Conservation (phyloP, 2,329 filamentous ascomycete genomes). For the Lithohypha guttulata region DNA sequence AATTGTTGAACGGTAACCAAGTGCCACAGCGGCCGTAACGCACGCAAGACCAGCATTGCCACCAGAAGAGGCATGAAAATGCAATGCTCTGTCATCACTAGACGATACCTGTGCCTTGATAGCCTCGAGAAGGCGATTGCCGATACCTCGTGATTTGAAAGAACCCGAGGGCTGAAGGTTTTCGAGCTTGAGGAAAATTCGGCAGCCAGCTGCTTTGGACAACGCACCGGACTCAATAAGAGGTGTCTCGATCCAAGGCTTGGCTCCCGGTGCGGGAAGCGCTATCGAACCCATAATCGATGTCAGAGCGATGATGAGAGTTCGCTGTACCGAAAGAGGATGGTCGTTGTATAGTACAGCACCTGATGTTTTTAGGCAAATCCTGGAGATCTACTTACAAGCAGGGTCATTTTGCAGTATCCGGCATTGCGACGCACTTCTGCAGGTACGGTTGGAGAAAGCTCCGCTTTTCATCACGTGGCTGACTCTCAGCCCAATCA, state of each 20-base stretch:
- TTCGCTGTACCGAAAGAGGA: no score
- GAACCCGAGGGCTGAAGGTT: constrained; percentile 73
- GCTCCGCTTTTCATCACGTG: no score
- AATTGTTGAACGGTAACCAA: constrained; percentile 59
- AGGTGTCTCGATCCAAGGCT: constrained; percentile 32
- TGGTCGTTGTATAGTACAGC: background rate
- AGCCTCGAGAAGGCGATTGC: constrained; percentile 38
- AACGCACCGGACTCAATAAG: constrained; percentile 29
- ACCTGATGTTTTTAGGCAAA: no score
- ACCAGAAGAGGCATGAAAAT: constrained; percentile 70
- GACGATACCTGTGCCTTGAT: constrained; percentile 28
- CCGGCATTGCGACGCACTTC: background rate
- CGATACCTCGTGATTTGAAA: constrained; percentile 56
- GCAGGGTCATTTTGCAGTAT: no score
- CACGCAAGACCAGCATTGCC: constrained; percentile 78
- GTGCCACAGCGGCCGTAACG: constrained; percentile 56
- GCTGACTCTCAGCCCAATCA: background rate
- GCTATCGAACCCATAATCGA: constrained; percentile 8
- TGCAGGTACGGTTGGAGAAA: constrained; percentile 8
- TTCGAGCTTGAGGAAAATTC: constrained; percentile 71
- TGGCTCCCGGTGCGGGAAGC: constrained; percentile 2
- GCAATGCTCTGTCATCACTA: constrained; percentile 35
- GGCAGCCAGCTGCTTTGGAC: constrained; percentile 28
- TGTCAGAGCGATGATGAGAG: no score
- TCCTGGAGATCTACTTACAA: no score